Conservation (phyloP, 768 basidiomycete species). For the Kwoniella europaea region DNA sequence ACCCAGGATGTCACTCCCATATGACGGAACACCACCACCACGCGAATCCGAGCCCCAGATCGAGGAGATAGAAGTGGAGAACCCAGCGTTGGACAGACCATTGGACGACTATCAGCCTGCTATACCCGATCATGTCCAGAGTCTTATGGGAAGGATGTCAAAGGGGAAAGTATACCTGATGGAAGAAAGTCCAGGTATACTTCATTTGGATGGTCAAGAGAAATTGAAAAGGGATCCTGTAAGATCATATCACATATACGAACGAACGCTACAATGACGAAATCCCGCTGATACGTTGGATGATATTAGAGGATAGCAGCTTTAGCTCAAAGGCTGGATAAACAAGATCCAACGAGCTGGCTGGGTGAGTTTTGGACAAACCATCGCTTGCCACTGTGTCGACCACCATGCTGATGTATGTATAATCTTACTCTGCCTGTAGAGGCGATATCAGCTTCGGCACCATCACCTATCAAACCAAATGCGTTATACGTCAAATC, state of each 20-base stretch:
- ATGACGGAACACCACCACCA: constrained; percentile 48
- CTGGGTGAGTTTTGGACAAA: constrained; percentile 37
- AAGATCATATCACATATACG: constrained; percentile 14
- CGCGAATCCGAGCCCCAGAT: not conserved
- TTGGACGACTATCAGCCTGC: constrained; percentile 40
- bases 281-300: not conserved
- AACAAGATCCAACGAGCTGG: constrained; percentile 49
- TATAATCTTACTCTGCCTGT: not conserved
- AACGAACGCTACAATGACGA: not conserved
- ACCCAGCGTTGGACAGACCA: constrained; percentile 36
- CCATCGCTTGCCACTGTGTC: too few species aligned
- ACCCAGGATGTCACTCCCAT: constrained; percentile 39
- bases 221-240: constrained; percentile 45
- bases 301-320: constrained; percentile 41
- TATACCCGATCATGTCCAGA: constrained; percentile 40
- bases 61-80: constrained; percentile 19
- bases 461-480: constrained; percentile 40
- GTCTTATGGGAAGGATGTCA: constrained; percentile 48
- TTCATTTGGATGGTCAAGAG: constrained; percentile 39
- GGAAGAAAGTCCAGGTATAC: constrained; percentile 47
- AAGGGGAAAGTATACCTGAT: constrained; percentile 50
- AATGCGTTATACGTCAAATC: constrained; percentile 43
- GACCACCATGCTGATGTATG: too few species aligned
- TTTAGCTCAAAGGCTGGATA: constrained; percentile 44
- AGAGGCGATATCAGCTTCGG: constrained; percentile 38